Evolutionary conservation across 1,284 basidiomycete genomes (phyloP), one percentile per base, ranked within the genome.

Genomic region (Cutaneotrichosporon mucoides): DNA sequence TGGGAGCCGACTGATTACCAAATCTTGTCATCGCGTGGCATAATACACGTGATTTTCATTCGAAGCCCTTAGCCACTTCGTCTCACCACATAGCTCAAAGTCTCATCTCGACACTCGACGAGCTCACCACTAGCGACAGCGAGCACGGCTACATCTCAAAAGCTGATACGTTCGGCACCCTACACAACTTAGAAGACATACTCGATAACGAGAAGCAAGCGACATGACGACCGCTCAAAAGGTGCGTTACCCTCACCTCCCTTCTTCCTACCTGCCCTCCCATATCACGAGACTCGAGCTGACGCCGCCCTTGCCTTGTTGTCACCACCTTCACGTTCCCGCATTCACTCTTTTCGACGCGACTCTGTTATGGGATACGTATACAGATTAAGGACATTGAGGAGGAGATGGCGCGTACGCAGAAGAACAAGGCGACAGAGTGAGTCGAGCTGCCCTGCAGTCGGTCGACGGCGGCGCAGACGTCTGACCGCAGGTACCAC

Each of bases 401-500:
- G 70, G 77, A 79, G 61, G 77, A 79, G 73, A 79, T 79, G 77
- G 63, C 76, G 52, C 77, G 73, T 71, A 79, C 77, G 53, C 77
- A 97, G 84, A 96, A 95, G 82, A 98, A 99, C 81, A 99, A 99
- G 86, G 82, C 78, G 43, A 80, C 81, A 11, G 78, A 79, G 70
- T 78, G 63, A 64, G 75, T 68, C 24, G 24, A 24, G 24, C 24
- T 24, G 24, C 24, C n/a, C n/a, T 24, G 24, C 24, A 24, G 24
- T 24, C 24, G 24, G 24, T 24, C 24, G 24, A 24, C 24, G 3
- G 24, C 24, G 24, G 24, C 24, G 24, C 24, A 24, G 24, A 24
- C 2, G 24, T 24, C 51, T 49, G 49, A 46, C 16, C 6, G n/a
- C 61, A 77, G 89, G 80, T 96, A 94, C 79, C 94, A 97, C 80